Percentiles rank a stretch among this genome's conserved stretches.
Conservation (phyloP, 2,329 filamentous ascomycete genomes). For the Aspergillus fumigatus region DNA sequence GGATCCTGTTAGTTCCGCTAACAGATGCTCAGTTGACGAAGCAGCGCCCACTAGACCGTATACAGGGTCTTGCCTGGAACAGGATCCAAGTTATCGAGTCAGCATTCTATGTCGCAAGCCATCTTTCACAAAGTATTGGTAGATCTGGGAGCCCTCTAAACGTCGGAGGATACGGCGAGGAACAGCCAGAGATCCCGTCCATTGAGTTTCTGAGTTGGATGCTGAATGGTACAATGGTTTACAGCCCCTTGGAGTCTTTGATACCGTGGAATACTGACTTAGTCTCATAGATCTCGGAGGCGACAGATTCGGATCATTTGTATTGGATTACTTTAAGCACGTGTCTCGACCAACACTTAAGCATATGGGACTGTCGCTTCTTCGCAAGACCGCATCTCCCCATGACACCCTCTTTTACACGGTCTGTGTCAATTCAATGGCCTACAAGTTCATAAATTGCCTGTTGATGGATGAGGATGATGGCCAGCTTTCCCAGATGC, state of each 20-base stretch:
- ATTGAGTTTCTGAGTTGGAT: slow-evolving; percentile 18
- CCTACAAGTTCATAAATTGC: slow-evolving; percentile 19
- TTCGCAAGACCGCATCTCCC: slow-evolving; percentile 5
- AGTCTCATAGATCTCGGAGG: slow-evolving; percentile 13
- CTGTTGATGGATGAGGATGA: slow-evolving; percentile 3
- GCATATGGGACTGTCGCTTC: slow-evolving; percentile 15
- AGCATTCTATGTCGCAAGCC: slow-evolving; percentile 8
- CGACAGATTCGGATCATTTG: slow-evolving; percentile 14
- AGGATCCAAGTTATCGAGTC: slow-evolving; percentile 12
- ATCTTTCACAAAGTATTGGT: slow-evolving; percentile 5
- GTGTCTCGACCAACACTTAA: slow-evolving; percentile 13
- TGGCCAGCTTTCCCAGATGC: slow-evolving; percentile 3
- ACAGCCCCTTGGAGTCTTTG: not conserved
- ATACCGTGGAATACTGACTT: too few species aligned
- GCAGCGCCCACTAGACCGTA: slow-evolving; percentile 5
- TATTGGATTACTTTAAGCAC: slow-evolving; percentile 19
- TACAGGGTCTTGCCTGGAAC: slow-evolving; percentile 7
- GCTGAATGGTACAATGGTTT: slow-evolving; percentile 14
- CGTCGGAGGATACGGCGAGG: not conserved
- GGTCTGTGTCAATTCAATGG: slow-evolving; percentile 16
- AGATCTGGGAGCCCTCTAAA: not conserved
- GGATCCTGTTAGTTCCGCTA: slow-evolving; percentile 10
- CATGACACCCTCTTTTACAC: slow-evolving; percentile 13
- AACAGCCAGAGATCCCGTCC: slow-evolving; percentile 4
- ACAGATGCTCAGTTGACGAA: slow-evolving; percentile 14